Base-by-base conservation (phyloP, 768 basidiomycete species). In the Boletus reticuloceps region DNA sequence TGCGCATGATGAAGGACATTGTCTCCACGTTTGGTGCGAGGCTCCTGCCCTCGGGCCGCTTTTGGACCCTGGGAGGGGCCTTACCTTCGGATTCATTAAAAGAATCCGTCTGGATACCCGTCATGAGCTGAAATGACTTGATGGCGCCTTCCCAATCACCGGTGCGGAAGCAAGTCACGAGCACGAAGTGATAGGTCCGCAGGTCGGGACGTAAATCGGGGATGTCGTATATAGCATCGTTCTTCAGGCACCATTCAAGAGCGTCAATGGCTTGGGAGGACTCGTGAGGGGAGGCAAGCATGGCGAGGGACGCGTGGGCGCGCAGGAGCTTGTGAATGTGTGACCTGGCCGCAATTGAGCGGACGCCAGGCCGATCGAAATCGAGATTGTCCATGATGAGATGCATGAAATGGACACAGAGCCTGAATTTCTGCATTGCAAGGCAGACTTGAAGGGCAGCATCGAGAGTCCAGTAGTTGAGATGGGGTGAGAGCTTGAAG, bases 161-260 rank as follows among this genome's bases (percentile, higher is more conserved):
- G 36, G 76, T 74, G 53, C 80, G 78, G 81, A 84, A 82, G 68
- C 89, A 91, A 3, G 81, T 78, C 56, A 75, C 69, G 63, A 91
- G 75, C 49, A 83, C 84, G 27, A 86, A 75, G 58, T 81, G 80
- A 69, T 80, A 90, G 10, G 86, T 82, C 48, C 60, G 61, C 53
- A 56, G 29, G 51, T 68, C 57, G 6, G 71, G 70, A 20, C 73
- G 68, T 27, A 75, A 52, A n/a, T 73, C 71, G 31, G 75, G 75
- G 5, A 79, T 77, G 56, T 75, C 74, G n/a, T 71, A 74, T 19
- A 74, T 64, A 25, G 77, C 76, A 61, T 82, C 82, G 54, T 81
- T 79, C 49, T 76, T 75, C 50, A 88, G 67, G 81, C 87, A 86
- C 86, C 87, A 89, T 64, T 88, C 80, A 25, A 92, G 72, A 4